phyloP scores from a whole-genome alignment of 345 rosid species.

The Pelargonium nanum region DNA sequence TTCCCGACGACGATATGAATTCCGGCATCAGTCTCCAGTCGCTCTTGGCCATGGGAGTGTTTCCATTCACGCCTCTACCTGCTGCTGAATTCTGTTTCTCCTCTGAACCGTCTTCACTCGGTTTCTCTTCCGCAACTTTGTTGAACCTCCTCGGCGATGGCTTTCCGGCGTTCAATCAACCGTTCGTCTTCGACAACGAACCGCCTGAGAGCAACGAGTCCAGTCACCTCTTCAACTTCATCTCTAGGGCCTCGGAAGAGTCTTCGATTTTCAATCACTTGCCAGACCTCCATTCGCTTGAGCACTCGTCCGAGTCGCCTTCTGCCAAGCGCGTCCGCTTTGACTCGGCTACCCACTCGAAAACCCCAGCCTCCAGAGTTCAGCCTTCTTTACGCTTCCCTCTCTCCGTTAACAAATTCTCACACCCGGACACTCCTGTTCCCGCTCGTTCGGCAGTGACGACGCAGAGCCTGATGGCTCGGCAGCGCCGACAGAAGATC shows the following conservation, averaged over 20 bases:
- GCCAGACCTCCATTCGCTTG: neutral
- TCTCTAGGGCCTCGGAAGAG: neutral
- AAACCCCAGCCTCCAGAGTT: conserved; percentile 1
- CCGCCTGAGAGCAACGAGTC: neutral
- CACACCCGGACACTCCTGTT: neutral
- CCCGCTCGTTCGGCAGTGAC: neutral
- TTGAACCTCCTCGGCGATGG: conserved; percentile 2
- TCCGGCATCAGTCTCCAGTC: conserved; percentile 15
- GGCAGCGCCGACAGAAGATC: conserved; percentile 21
- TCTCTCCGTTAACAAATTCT: neutral
- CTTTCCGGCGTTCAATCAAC: neutral
- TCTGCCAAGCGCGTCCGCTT: conserved; percentile 5
- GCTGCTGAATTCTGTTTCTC: neutral
- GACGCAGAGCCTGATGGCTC: neutral
- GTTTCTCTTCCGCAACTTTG: neutral
- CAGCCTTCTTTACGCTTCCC: neutral
- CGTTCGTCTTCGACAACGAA: neutral
- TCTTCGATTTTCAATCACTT: neutral
- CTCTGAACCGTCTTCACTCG: neutral
- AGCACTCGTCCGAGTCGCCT: neutral
- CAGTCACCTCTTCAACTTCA: neutral
- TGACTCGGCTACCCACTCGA: neutral
- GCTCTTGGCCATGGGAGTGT: conserved; percentile 2
- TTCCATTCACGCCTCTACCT: neutral
- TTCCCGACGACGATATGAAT: conserved; percentile 6